Percentiles rank a stretch among this genome's conserved stretches.
Evolutionary conservation across 805 yeast species (phyloP).

Genomic region (Metschnikowia kunwiensis): DNA sequence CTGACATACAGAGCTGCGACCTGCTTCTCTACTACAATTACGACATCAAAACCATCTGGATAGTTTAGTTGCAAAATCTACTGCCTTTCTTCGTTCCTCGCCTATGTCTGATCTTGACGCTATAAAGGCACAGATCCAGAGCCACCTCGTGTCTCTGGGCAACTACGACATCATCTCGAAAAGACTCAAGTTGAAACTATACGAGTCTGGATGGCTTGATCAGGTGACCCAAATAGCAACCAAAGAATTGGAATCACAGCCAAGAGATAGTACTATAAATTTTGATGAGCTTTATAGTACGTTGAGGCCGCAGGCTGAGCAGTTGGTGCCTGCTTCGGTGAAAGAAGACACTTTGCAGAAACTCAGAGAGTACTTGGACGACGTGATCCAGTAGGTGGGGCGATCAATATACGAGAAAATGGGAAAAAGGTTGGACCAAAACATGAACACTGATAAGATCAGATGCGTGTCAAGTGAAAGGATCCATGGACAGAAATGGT

Average conservation of each 20-base stretch:
- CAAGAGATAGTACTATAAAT: slow-evolving; percentile 38
- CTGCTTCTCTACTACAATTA: too few species aligned
- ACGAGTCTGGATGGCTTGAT: slow-evolving; percentile 85
- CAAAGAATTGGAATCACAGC: slow-evolving; percentile 40
- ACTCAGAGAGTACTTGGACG: slow-evolving; percentile 58
- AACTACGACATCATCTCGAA: slow-evolving; percentile 74
- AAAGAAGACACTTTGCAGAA: slow-evolving; percentile 56
- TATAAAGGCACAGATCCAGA: slow-evolving; percentile 62
- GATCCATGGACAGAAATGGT: too few species aligned
- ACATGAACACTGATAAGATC: too few species aligned
- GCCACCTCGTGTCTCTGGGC: slow-evolving; percentile 70
- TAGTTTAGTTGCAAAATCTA: not conserved
- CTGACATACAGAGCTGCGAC: too few species aligned
- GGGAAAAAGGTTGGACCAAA: too few species aligned
- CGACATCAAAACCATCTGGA: too few species aligned
- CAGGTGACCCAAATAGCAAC: slow-evolving; percentile 59
- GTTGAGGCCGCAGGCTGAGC: slow-evolving; percentile 64
- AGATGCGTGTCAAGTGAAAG: too few species aligned
- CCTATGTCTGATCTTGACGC: slow-evolving; percentile 39
- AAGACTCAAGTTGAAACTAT: slow-evolving; percentile 57
- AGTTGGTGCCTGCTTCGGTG: slow-evolving; percentile 67
- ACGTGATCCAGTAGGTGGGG: slow-evolving; percentile 10
- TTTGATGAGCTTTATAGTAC: slow-evolving; percentile 50
- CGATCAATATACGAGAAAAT: too few species aligned
- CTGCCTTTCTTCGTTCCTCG: too few species aligned